Evolutionary conservation across 768 basidiomycete genomes (phyloP).

Genomic region (Mycena indigotica): DNA sequence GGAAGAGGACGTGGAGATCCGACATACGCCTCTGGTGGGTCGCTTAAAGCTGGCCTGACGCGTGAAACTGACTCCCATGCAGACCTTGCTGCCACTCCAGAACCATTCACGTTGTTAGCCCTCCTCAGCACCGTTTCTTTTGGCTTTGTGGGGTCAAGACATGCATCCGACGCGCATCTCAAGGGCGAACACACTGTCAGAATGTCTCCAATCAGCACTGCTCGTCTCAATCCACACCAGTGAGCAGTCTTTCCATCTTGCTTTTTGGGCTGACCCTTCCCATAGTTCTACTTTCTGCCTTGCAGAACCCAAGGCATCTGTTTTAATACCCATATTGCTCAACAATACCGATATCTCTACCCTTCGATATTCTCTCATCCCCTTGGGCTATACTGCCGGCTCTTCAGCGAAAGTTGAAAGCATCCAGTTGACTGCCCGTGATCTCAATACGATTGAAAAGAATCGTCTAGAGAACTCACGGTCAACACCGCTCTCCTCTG

Average conservation of each 20-base stretch:
- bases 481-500: conserved; percentile 30
- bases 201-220: conserved; percentile 92
- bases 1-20: conserved; percentile 24
- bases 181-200: conserved; percentile 89
- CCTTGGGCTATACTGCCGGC: conserved; percentile 53
- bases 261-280: not conserved
- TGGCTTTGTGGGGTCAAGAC: conserved; percentile 48
- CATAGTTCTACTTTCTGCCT: conserved; percentile 68
- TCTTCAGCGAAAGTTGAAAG: conserved; percentile 51
- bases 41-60: conserved; percentile 1
- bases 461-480: conserved; percentile 52
- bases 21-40: conserved; percentile 33
- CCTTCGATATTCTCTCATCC: conserved; percentile 72
- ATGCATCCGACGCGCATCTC: conserved; percentile 57
- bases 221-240: conserved; percentile 77
- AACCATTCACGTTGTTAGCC: conserved; percentile 51
- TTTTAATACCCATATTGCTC: conserved; percentile 81
- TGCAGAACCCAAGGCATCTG: conserved; percentile 48
- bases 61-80: conserved; percentile 30
- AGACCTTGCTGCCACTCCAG: conserved; percentile 43
- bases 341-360: conserved; percentile 84
- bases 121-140: conserved; percentile 53
- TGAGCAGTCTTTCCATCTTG: not conserved
- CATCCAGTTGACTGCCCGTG: conserved; percentile 60
- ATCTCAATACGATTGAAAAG: conserved; percentile 69